These are phyloP conservation scores for Talinum fruticosum DNA, from an alignment of 148 eudicot genomes.

Conservation along the genomic window DNA sequence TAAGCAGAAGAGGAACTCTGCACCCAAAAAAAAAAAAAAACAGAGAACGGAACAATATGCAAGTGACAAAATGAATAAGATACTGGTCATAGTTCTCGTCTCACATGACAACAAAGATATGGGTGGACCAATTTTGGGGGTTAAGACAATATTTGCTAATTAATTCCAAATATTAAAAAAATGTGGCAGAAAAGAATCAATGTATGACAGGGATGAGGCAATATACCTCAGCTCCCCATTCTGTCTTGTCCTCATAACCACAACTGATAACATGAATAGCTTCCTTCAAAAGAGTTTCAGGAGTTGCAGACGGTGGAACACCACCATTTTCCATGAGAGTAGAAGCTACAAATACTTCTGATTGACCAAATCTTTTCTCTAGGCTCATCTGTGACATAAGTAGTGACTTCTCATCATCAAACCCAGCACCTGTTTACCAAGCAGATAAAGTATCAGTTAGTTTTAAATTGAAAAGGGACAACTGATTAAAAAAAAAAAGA, in stretches of 20 bases:
- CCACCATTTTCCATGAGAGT: constrained; percentile 66
- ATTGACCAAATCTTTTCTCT: constrained; percentile 63
- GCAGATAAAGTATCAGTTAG: constrained; percentile 7
- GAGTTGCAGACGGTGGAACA: constrained; percentile 44
- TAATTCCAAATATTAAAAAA: neutral
- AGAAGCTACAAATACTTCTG: constrained; percentile 55
- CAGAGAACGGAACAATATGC: no score
- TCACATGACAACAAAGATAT: neutral
- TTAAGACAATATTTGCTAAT: neutral
- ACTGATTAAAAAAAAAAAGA: no score
- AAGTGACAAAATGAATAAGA: neutral
- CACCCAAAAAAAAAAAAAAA: no score
- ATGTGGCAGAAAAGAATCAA: neutral
- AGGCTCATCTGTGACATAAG: constrained; percentile 59
- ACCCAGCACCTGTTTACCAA: constrained; percentile 35
- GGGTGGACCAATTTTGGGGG: neutral
- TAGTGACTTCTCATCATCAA: constrained; percentile 51
- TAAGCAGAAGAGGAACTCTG: neutral
- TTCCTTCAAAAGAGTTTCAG: constrained; percentile 53
- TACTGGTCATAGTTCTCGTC: neutral
- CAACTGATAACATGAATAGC: constrained; percentile 67
- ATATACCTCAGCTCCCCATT: constrained; percentile 50
- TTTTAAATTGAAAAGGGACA: neutral
- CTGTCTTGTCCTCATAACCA: constrained; percentile 61
- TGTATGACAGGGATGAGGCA: neutral